Percentiles rank a stretch among this genome's conserved stretches.
These are phyloP conservation scores for Cyberlindnera mrakii DNA, from an alignment of 805 yeast species.

Conservation along the genomic window DNA sequence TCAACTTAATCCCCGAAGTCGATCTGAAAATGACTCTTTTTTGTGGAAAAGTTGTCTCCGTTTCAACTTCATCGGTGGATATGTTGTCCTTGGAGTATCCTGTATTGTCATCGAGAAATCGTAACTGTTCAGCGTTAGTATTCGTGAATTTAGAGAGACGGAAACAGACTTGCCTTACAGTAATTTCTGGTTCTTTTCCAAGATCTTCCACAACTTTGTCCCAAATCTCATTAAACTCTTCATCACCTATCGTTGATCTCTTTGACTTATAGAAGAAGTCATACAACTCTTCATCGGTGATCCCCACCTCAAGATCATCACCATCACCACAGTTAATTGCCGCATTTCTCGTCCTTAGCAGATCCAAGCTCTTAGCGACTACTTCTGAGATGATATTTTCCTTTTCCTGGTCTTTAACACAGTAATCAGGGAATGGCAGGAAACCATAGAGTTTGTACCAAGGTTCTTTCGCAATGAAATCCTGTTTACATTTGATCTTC, in stretches of 20 bases:
- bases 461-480: constrained; percentile 45
- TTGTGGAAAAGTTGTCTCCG: constrained; percentile 32
- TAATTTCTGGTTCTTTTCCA: constrained; percentile 60
- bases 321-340: constrained; percentile 50
- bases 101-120: constrained; percentile 33
- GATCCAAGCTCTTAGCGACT: constrained; percentile 57
- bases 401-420: constrained; percentile 70
- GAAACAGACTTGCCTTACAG: constrained; percentile 67
- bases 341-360: constrained; percentile 66
- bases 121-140: constrained; percentile 24
- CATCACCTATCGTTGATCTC: constrained; percentile 30
- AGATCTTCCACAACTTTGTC: constrained; percentile 52
- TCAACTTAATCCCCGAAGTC: constrained; percentile 60
- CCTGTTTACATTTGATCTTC: constrained; percentile 64
- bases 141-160: neutral
- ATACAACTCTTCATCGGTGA: constrained; percentile 43
- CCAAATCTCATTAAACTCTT: constrained; percentile 78
- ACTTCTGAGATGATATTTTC: constrained; percentile 62
- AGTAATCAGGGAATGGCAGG: constrained; percentile 55
- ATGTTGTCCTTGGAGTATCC: constrained; percentile 31
- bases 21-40: constrained; percentile 52
- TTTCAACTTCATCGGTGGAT: constrained; percentile 33
- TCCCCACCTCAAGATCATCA: constrained; percentile 46
- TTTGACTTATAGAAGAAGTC: constrained; percentile 39
- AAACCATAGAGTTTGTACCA: constrained; percentile 50